These are phyloP conservation scores for Mucor indicus DNA, from an alignment of 371 early-diverging fungal genomes.

Conservation along the genomic window DNA sequence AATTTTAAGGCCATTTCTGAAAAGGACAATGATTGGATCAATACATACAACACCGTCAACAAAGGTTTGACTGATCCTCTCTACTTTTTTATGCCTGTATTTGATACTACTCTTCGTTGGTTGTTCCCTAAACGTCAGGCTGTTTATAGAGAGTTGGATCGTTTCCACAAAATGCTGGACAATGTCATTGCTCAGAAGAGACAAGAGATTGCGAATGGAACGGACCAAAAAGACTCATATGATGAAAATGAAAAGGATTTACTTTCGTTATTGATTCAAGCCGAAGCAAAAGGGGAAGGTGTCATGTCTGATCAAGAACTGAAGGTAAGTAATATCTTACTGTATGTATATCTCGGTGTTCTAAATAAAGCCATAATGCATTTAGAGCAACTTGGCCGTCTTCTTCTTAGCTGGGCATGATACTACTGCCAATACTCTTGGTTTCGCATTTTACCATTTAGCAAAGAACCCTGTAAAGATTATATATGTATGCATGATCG, in stretches of 20 bases:
- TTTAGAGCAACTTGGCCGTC: slow-evolving; percentile 1
- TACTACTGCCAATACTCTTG: slow-evolving; percentile 27
- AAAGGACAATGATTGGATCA: slow-evolving; percentile 13
- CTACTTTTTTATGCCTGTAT: slow-evolving; percentile 18
- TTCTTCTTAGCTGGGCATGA: slow-evolving; percentile 37
- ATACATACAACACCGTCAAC: slow-evolving; percentile 10
- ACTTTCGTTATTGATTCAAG: slow-evolving; percentile 45
- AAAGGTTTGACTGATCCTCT: slow-evolving; percentile 3
- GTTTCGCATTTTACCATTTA: slow-evolving; percentile 26
- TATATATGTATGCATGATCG: too few species aligned
- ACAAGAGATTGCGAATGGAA: background rate
- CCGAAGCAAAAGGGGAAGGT: slow-evolving; percentile 21
- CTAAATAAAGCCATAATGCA: too few species aligned
- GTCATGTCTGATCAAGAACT: slow-evolving; percentile 22
- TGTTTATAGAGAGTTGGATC: slow-evolving; percentile 5
- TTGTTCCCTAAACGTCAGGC: slow-evolving; percentile 15
- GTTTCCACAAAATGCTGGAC: slow-evolving; percentile 8
- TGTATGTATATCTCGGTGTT: too few species aligned
- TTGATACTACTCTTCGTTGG: slow-evolving; percentile 12
- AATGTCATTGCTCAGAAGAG: slow-evolving; percentile 24
- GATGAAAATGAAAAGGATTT: slow-evolving; percentile 33
- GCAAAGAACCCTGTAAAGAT: slow-evolving; percentile 29
- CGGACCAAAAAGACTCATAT: background rate
- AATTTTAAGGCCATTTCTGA: slow-evolving; percentile 10
- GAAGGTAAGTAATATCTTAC: slow-evolving; percentile 24